These are phyloP conservation scores for Lanzia echinophila DNA, from an alignment of 2,329 filamentous ascomycete genomes.

Conservation along the genomic window DNA sequence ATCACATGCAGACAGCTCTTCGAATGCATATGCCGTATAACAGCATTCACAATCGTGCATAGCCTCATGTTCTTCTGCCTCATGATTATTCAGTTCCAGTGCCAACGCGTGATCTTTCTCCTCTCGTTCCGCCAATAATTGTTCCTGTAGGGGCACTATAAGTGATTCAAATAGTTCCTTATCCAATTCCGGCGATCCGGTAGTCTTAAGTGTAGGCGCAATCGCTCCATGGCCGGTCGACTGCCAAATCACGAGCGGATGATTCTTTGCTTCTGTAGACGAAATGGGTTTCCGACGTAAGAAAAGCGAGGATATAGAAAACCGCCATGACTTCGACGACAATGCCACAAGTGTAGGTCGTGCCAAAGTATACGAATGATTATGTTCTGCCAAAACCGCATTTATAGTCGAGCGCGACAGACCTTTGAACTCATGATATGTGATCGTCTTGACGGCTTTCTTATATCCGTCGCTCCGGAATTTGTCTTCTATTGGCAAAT, in stretches of 20 bases:
- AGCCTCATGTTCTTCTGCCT: constrained; percentile 50
- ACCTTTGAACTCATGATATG: constrained; percentile 70
- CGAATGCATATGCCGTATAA: constrained; percentile 63
- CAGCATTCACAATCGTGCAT: constrained; percentile 73
- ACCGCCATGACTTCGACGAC: constrained; percentile 70
- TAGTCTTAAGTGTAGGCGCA: constrained; percentile 56
- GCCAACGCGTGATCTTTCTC: constrained; percentile 48
- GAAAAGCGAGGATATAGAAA: constrained; percentile 65
- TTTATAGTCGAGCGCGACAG: constrained; percentile 67
- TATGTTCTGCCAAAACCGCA: constrained; percentile 73
- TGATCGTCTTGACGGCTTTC: constrained; percentile 58
- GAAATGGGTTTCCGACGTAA: constrained; percentile 54
- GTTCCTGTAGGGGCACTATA: constrained; percentile 45
- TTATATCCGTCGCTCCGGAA: constrained; percentile 65
- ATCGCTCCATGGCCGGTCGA: constrained; percentile 48
- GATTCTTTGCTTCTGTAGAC: constrained; percentile 47
- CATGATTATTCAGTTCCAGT: constrained; percentile 46
- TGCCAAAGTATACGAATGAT: constrained; percentile 70
- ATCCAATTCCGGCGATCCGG: constrained; percentile 58
- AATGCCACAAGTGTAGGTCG: constrained; percentile 62
- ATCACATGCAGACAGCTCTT: constrained; percentile 65
- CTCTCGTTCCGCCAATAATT: constrained; percentile 39
- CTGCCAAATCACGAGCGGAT: constrained; percentile 58
- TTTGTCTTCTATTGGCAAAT: constrained; percentile 52
- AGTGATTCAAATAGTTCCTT: constrained; percentile 54